Conservation (phyloP, 106 monocot genomes). For the Acorus gramineus region DNA sequence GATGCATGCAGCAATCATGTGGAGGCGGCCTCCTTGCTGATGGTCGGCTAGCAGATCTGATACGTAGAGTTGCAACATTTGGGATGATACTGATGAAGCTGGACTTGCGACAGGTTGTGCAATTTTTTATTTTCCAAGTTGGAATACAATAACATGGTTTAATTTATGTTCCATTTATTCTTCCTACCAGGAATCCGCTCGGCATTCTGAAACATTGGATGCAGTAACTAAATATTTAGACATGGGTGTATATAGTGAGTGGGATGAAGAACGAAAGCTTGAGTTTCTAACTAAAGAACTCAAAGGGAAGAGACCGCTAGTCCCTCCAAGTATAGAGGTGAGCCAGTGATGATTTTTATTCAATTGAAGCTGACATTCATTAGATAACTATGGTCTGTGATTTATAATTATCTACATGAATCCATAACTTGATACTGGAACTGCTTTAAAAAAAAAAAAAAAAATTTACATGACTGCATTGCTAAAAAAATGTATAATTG, state of each 20-base stretch:
- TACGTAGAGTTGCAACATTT: constrained; percentile 77
- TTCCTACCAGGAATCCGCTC: constrained; percentile 40
- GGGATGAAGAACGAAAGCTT: constrained; percentile 78
- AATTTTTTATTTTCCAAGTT: neutral
- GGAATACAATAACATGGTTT: neutral
- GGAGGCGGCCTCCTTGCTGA: constrained; percentile 79
- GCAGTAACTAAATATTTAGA: constrained; percentile 67
- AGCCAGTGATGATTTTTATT: neutral
- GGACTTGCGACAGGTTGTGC: constrained; percentile 69
- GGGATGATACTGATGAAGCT: constrained; percentile 89
- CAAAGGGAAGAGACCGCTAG: constrained; percentile 80
- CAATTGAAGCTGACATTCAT: neutral
- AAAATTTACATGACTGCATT: too few species aligned
- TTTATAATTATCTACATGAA: too few species aligned
- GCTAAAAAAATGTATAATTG: too few species aligned
- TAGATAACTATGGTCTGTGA: too few species aligned
- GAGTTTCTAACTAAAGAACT: constrained; percentile 81
- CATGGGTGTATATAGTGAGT: constrained; percentile 78
- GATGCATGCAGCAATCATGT: constrained; percentile 69
- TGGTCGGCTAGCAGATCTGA: constrained; percentile 82
- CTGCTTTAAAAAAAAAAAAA: too few species aligned
- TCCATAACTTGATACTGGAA: too few species aligned
- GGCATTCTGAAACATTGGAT: constrained; percentile 79
- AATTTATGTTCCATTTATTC: neutral
- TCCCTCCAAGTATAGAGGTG: constrained; percentile 80